Evolutionary conservation across 148 eudicot genomes (phyloP), one percentile per base, ranked within the genome.

Genomic region (Dysphania ambrosioides): DNA sequence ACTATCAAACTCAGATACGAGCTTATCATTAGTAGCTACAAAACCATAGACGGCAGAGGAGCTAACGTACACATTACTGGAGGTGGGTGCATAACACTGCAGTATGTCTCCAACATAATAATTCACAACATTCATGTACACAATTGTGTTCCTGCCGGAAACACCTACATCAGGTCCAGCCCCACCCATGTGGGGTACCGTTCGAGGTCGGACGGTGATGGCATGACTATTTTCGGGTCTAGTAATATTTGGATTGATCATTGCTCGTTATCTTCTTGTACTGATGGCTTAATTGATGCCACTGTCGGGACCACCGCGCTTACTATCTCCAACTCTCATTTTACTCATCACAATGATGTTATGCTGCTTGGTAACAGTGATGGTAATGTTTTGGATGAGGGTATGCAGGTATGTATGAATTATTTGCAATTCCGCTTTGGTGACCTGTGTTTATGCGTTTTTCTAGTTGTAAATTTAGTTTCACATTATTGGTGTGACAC

Each of bases 41-140:
- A 88, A 68, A 88, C 92, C 3, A 78, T 88, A 24, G 92, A 88
- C 42, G 92, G 92, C 13, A 78, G 92, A 7, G 92, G 92, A 2
- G 87, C 83, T 1, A 74, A 81, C 23, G 85, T 88, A 2, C 86
- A 78, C 26, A 56, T 88, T n/a, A 85, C 92, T 0, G 92, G 89
- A 3, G 92, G 89, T 6, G 92, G 92, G n/a, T 88, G 92, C 68
- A 75, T 88, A 51, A 86, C 88, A 1, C 63, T 88, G 13, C 89
- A 88, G 80, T 85, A 86, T 42, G 82, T 88, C 2, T 81, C 85
- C 24, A 83, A 88, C 40, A 49, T 88, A 8, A 88, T 88, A 2
- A 86, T 88, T 62, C 89, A 86, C 77, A 88, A 86, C 77, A 80
- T 88, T 30, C 84, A 85, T 35, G 40, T 88, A 61, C 88, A 82